phyloP scores from a whole-genome alignment of 805 yeast genomes.

The Clavispora carvajalis region DNA sequence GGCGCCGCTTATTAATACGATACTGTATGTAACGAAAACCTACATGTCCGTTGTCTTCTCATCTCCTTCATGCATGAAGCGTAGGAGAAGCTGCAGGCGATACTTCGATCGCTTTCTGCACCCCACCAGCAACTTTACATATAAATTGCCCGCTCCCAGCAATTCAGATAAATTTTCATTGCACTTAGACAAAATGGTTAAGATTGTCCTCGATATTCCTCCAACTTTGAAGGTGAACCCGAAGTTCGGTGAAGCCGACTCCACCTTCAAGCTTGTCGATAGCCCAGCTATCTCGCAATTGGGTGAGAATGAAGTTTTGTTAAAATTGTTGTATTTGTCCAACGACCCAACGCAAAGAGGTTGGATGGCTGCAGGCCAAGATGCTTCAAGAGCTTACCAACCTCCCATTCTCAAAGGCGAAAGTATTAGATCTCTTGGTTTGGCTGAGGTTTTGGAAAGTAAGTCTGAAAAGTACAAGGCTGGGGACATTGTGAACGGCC shows the following conservation, averaged over 20 bases:
- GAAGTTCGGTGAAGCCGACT: slow-evolving; percentile 17
- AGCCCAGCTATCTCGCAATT: slow-evolving; percentile 12
- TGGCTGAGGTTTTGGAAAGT: slow-evolving; percentile 47
- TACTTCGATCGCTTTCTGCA: no score
- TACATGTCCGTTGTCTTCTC: no score
- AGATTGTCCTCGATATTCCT: slow-evolving; percentile 19
- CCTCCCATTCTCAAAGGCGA: slow-evolving; percentile 41
- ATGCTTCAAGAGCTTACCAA: slow-evolving; percentile 26
- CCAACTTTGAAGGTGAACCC: slow-evolving; percentile 19
- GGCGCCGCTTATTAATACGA: no score
- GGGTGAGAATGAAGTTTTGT: slow-evolving; percentile 36
- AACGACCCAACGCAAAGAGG: slow-evolving; percentile 61
- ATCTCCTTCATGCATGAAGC: no score
- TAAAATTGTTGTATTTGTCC: slow-evolving; percentile 45
- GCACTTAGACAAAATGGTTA: slow-evolving; percentile 4
- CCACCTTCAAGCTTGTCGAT: slow-evolving; percentile 26
- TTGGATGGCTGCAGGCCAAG: slow-evolving; percentile 42
- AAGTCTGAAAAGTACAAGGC: slow-evolving; percentile 32
- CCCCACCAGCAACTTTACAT: no score
- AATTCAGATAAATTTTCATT: no score
- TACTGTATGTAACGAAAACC: no score
- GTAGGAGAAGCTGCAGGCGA: no score
- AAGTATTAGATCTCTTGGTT: slow-evolving; percentile 40
- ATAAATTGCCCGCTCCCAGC: no score
- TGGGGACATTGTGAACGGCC: slow-evolving; percentile 42